Conservation (phyloP, 371 early-diverging fungal species). For the Coemansia linderi region DNA sequence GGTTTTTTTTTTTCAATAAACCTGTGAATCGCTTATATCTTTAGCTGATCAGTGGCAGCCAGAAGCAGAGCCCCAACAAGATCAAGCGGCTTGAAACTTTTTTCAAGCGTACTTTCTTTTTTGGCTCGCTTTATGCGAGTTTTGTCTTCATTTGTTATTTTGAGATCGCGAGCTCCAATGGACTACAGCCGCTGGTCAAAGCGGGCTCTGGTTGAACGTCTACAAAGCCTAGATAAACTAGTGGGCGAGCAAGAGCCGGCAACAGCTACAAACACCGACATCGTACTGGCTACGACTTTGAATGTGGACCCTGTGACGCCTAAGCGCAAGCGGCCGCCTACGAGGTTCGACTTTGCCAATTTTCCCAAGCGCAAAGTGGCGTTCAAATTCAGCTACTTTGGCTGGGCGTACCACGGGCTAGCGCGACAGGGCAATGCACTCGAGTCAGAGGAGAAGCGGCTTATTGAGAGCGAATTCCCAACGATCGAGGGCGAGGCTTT, state of each 20-base stretch:
- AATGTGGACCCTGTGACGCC: neutral
- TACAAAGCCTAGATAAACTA: constrained; percentile 22
- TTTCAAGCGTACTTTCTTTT: neutral
- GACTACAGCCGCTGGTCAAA: constrained; percentile 45
- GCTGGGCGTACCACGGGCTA: constrained; percentile 90
- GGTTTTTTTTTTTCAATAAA: neutral
- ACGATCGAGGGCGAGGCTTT: constrained; percentile 88
- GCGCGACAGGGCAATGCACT: constrained; percentile 65
- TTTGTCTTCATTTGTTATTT: neutral
- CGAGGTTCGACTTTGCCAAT: constrained; percentile 74
- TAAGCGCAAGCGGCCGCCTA: constrained; percentile 22
- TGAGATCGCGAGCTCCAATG: neutral
- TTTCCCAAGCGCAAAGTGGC: constrained; percentile 81
- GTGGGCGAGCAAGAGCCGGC: neutral
- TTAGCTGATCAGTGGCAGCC: neutral
- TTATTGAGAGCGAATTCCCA: constrained; percentile 51
- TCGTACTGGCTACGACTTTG: neutral
- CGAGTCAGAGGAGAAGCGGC: constrained; percentile 23
- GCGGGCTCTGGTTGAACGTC: constrained; percentile 42
- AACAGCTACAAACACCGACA: neutral
- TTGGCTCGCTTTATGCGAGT: neutral
- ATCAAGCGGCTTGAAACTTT: neutral
- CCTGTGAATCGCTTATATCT: constrained; percentile 5
- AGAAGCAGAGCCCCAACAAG: neutral
- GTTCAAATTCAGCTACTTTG: constrained; percentile 87